Percentiles rank a stretch among this genome's conserved stretches.
phyloP scores from a whole-genome alignment of 345 rosid species.

The Gynandropsis gynandra region DNA sequence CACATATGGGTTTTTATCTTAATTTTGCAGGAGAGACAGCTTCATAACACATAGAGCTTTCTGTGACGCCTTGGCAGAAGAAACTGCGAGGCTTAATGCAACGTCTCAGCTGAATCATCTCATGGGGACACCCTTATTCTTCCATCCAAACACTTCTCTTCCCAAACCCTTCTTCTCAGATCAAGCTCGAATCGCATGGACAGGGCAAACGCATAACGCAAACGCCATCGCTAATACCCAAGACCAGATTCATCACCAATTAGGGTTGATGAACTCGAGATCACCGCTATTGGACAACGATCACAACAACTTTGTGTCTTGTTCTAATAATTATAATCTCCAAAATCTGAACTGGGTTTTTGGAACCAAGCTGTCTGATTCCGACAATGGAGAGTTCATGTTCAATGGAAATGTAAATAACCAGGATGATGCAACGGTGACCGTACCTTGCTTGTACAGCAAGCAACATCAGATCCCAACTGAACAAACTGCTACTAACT shows the following conservation, averaged over 20 bases:
- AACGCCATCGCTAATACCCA: too few species aligned
- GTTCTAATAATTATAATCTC: too few species aligned
- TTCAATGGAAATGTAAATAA: constrained; percentile 5
- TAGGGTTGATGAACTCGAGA: too few species aligned
- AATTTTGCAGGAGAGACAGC: constrained; percentile 71
- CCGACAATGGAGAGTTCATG: constrained; percentile 24
- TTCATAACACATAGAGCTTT: constrained; percentile 96
- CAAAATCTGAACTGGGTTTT: constrained; percentile 29
- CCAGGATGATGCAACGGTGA: constrained; percentile 20
- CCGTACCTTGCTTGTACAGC: constrained; percentile 73
- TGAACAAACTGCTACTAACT: constrained; percentile 44
- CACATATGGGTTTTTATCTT: not conserved
- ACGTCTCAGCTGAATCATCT: constrained; percentile 51
- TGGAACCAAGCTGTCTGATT: constrained; percentile 27
- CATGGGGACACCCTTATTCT: constrained; percentile 37
- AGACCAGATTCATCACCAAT: too few species aligned
- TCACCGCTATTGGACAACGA: too few species aligned
- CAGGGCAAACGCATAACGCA: not conserved
- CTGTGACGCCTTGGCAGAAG: constrained; percentile 96
- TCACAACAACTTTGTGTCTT: too few species aligned
- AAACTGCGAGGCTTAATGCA: constrained; percentile 84
- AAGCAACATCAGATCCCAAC: constrained; percentile 35
- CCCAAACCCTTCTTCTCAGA: constrained; percentile 20
- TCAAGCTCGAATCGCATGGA: not conserved
- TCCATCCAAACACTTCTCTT: constrained; percentile 24